Evolutionary conservation across 495 filamentous ascomycete genomes (phyloP).

Genomic region (Cudoniella acicularis): DNA sequence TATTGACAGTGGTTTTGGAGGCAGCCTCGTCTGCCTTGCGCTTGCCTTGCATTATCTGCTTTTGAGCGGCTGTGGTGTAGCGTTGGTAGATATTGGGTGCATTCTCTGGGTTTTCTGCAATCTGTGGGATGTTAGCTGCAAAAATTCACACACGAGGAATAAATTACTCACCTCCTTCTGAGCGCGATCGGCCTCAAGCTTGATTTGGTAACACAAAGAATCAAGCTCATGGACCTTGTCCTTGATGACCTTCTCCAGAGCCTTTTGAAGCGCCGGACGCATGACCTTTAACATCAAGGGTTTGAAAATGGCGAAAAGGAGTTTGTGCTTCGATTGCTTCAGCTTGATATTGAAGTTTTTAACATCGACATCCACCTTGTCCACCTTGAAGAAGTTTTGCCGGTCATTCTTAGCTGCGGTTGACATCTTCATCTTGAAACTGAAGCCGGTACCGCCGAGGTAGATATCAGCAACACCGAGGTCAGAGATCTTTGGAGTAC

Average conservation of each 20-base stretch:
- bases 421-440: constrained; percentile 87
- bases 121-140: no score
- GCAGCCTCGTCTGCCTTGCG: constrained; percentile 58
- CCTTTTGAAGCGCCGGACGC: constrained; percentile 79
- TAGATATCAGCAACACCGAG: constrained; percentile 87
- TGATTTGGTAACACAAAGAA: constrained; percentile 64
- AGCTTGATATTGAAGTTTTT: constrained; percentile 86
- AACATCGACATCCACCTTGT: constrained; percentile 77
- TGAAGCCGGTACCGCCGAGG: constrained; percentile 82
- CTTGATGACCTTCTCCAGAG: constrained; percentile 81
- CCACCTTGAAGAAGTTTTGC: constrained; percentile 88
- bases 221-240: constrained; percentile 72
- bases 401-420: constrained; percentile 73
- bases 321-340: constrained; percentile 90
- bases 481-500: constrained; percentile 88
- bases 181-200: constrained; percentile 76
- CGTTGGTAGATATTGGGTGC: constrained; percentile 81
- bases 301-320: constrained; percentile 84
- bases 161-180: constrained; percentile 60
- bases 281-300: constrained; percentile 80
- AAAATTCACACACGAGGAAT: no score
- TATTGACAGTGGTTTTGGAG: constrained; percentile 77
- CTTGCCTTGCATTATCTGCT: constrained; percentile 68
- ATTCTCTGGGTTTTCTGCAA: constrained; percentile 67
- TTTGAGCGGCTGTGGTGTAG: constrained; percentile 73